Evolutionary conservation across 2,329 filamentous ascomycete species (phyloP).

Genomic region (Nemania sp.): DNA sequence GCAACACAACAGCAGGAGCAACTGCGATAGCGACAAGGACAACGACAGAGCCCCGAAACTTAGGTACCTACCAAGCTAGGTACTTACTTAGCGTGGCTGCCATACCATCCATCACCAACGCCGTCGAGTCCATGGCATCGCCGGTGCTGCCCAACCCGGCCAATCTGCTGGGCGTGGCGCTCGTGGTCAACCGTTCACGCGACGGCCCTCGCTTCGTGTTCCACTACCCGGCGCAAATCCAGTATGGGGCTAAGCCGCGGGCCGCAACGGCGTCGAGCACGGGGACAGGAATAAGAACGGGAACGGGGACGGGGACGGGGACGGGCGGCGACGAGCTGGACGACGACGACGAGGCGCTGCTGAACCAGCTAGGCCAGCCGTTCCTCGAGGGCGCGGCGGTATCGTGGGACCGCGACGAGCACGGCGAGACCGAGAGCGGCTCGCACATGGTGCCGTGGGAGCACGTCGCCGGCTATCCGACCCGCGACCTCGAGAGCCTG

Average conservation of each 20-base stretch:
- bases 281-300: no score
- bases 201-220: slow-evolving; percentile 83
- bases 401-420: slow-evolving; percentile 56
- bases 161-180: slow-evolving; percentile 70
- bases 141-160: slow-evolving; percentile 54
- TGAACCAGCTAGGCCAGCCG: slow-evolving; percentile 51
- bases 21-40: no score
- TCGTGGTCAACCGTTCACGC: slow-evolving; percentile 73
- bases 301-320: no score
- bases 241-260: slow-evolving; percentile 43
- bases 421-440: slow-evolving; percentile 58
- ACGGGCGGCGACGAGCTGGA: slow-evolving; percentile 34
- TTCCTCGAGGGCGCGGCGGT: slow-evolving; percentile 35
- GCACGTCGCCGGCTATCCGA: slow-evolving; percentile 71
- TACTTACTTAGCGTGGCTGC: no score
- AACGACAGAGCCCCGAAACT: no score
- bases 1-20: no score
- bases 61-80: no score
- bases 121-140: slow-evolving; percentile 47
- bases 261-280: slow-evolving; percentile 34
- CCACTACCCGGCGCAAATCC: slow-evolving; percentile 74
- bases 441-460: slow-evolving; percentile 69
- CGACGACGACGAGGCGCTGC: slow-evolving; percentile 52
- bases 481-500: slow-evolving; percentile 78
- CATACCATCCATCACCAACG: background rate